Evolutionary conservation across 305 asterid species (phyloP).

Genomic region (Plantago lanceolata): DNA sequence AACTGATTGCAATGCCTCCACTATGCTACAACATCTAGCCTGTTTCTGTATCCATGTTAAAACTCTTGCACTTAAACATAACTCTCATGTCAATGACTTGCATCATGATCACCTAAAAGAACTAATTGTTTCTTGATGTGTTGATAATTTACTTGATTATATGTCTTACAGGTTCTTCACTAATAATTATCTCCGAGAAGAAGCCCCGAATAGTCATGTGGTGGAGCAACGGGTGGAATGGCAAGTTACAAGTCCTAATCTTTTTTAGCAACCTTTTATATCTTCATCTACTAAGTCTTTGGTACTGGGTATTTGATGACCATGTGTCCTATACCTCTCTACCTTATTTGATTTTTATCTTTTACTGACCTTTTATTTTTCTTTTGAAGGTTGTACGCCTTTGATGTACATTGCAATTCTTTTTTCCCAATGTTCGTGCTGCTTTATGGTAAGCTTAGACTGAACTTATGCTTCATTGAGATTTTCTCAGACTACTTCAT

Average conservation of each 20-base stretch:
- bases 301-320: conserved; percentile 13
- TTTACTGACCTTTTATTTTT: conserved; percentile 28
- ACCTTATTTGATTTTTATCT: conserved; percentile 15
- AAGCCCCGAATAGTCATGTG: conserved; percentile 86
- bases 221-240: conserved; percentile 99
- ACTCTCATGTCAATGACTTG: too few relatives aligned
- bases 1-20: too few relatives aligned
- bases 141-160: conserved; percentile 1
- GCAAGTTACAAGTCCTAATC: conserved; percentile 67
- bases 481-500: conserved; percentile 11
- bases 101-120: too few relatives aligned
- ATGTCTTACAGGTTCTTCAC: conserved; percentile 72
- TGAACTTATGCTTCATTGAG: conserved; percentile 2
- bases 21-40: too few relatives aligned
- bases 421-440: conserved; percentile 86
- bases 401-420: conserved; percentile 99
- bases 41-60: too few relatives aligned
- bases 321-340: too few relatives aligned
- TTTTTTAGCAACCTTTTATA: conserved; percentile 16
- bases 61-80: too few relatives aligned
- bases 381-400: conserved; percentile 86
- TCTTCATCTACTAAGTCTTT: conserved; percentile 15
- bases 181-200: conserved; percentile 95
- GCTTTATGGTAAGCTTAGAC: conserved; percentile 63
- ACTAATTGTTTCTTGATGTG: too few relatives aligned